phyloP scores from a whole-genome alignment of 1,139 yeast species.

The Taiozyma onychis region DNA sequence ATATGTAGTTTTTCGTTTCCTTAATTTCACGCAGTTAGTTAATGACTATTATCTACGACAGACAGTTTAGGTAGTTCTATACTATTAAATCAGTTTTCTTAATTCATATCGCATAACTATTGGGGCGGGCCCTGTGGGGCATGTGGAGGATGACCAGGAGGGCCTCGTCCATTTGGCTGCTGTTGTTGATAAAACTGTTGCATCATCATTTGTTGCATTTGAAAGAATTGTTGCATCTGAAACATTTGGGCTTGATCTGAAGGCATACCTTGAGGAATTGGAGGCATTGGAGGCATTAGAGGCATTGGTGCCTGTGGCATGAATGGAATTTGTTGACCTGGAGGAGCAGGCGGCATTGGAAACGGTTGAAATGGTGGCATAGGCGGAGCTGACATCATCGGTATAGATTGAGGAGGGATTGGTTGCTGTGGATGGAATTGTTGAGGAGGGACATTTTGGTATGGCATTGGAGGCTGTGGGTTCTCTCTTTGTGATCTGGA shows the following conservation, averaged over 20 bases:
- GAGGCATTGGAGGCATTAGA: conserved; percentile 10
- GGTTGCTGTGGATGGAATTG: conserved; percentile 17
- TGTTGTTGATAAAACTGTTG: conserved; percentile 24
- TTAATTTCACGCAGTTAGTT: neutral
- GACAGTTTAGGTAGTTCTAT: neutral
- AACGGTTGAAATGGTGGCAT: conserved; percentile 3
- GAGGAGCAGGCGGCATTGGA: conserved; percentile 6
- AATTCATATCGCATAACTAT: neutral
- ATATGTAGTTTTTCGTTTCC: neutral
- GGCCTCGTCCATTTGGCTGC: conserved; percentile 13
- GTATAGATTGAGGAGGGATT: conserved; percentile 1
- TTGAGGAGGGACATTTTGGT: conserved; percentile 6
- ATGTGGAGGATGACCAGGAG: neutral
- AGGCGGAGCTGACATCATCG: neutral
- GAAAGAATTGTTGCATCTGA: conserved; percentile 25
- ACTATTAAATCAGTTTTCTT: neutral
- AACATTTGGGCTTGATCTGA: conserved; percentile 11
- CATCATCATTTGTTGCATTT: conserved; percentile 29
- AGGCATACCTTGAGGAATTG: conserved; percentile 3
- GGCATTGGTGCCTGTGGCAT: conserved; percentile 11
- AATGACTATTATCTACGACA: neutral
- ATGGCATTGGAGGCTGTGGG: conserved; percentile 8
- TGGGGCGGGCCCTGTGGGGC: neutral
- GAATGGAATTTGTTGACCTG: conserved; percentile 1
- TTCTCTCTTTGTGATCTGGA: conserved; percentile 22